A percentile compares a stretch with the other conserved stretches of the same genome.
These are phyloP conservation scores for Amoebophrya sp. DNA, from an alignment of 169 alveolate species.

Conservation along the genomic window DNA sequence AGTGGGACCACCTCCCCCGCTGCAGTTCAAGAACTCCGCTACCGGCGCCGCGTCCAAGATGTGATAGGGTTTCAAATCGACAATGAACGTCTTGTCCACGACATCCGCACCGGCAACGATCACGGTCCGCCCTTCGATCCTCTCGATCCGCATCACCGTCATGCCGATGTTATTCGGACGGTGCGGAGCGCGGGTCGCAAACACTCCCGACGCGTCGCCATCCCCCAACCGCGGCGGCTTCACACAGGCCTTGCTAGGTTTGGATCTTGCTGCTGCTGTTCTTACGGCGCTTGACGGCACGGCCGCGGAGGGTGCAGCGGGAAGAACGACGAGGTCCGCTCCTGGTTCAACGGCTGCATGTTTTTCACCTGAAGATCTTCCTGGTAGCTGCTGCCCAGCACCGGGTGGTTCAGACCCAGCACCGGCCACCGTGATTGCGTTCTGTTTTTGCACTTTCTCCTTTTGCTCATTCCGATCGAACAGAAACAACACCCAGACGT, in stretches of 20 bases:
- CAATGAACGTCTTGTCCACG: not conserved
- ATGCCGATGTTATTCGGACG: not conserved
- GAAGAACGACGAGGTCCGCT: too few species aligned
- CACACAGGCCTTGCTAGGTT: not conserved
- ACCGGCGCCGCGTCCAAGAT: not conserved
- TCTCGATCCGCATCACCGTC: not conserved
- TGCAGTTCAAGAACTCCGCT: not conserved
- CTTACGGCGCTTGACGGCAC: too few species aligned
- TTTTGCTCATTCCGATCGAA: not conserved
- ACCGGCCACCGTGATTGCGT: too few species aligned
- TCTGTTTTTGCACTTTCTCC: not conserved
- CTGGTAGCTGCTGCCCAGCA: too few species aligned
- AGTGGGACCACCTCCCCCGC: not conserved
- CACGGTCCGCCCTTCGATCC: not conserved
- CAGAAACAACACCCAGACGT: not conserved
- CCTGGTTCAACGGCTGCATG: not conserved
- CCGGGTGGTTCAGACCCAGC: too few species aligned
- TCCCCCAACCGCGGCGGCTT: not conserved
- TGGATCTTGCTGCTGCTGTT: too few species aligned
- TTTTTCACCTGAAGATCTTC: too few species aligned
- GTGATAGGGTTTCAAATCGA: not conserved
- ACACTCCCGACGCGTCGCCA: not conserved
- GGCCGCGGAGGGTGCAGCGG: too few species aligned
- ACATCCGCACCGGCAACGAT: not conserved
- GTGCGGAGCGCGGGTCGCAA: not conserved